Evolutionary conservation across 352 stramenopile species (phyloP), one percentile per base, ranked within the genome.

Genomic region (Phytophthora brassicae): DNA sequence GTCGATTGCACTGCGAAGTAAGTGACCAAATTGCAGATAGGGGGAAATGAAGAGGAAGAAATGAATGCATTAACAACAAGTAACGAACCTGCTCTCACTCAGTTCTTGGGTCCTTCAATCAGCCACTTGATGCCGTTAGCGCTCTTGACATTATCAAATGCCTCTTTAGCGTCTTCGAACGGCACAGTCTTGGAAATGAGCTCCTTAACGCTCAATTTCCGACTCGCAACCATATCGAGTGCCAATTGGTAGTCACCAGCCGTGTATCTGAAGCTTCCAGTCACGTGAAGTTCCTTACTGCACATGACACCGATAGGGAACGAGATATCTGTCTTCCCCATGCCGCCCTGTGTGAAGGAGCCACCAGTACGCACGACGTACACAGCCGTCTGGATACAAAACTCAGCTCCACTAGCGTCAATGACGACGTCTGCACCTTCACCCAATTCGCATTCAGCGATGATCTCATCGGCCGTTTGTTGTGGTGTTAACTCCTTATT

Each of bases 101-200:
- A 64, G 31, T 60, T 68, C 55, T 64, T 70, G 24, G 66, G 55
- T 24, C 66, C 56, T n/a, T 70, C 66, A 20, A 74, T 74, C n/a
- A 74, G 66, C 66, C 66, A 74, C 61, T 74, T 70, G 33, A 70
- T 67, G 24, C 66, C 66, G 35, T 70, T 70, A 26, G 61, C 61
- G n/a, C 6, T 12, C 61, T 68, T 67, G 45, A 74, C 61, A 31
- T 74, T 74, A 19, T 70, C 55, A 41, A 74, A 70, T 1, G 56
- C 66, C 23, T 74, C 56, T 39, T 74, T 58, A 24, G 66, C 66
- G n/a, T 74, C 16, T 26, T 70, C 66, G 38, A 74, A 70, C 24
- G 55, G 56, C 35, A 70, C 66, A 6, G 51, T 68, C 20, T 67
- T 26, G 31, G 60, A 64, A 29, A 74, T 67, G 11, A 74, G 44